Conservation (phyloP, 345 rosid genomes). For the Eucalyptus melliodora region DNA sequence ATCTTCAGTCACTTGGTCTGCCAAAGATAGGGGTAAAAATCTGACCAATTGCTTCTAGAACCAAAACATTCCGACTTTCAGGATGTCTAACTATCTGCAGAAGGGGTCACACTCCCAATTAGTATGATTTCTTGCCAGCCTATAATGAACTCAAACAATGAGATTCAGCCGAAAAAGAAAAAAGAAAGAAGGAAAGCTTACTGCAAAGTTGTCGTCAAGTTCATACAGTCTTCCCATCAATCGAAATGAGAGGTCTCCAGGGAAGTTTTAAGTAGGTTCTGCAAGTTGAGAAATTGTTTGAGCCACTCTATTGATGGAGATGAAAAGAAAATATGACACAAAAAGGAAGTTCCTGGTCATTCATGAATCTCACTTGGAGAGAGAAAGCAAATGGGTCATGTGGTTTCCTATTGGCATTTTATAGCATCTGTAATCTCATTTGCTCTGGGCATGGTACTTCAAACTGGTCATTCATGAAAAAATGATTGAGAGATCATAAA, state of each 20-base stretch:
- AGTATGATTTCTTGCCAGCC: neutral
- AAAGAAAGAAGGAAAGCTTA: conserved; percentile 2
- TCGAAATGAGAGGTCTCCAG: conserved; percentile 40
- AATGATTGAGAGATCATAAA: neutral
- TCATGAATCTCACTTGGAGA: neutral
- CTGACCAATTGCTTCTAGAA: conserved; percentile 63
- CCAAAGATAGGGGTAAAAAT: conserved; percentile 36
- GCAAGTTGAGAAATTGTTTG: neutral
- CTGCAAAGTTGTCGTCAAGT: conserved; percentile 32
- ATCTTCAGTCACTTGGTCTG: neutral
- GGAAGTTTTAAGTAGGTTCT: too few species aligned
- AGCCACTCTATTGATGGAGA: neutral
- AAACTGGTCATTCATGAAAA: neutral
- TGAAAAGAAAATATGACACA: neutral
- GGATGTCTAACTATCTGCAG: conserved; percentile 57
- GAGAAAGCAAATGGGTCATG: neutral
- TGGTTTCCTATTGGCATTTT: neutral
- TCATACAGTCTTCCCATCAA: conserved; percentile 58
- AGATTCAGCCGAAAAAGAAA: neutral
- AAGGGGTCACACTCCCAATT: neutral
- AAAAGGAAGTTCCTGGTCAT: neutral
- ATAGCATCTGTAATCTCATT: neutral
- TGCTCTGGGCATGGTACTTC: neutral
- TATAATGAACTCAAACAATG: neutral
- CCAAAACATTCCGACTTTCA: conserved; percentile 77